Percentiles rank a stretch among this genome's conserved stretches.
phyloP scores from a whole-genome alignment of 1,284 basidiomycete genomes.

The Cystobasidium slooffiae region DNA sequence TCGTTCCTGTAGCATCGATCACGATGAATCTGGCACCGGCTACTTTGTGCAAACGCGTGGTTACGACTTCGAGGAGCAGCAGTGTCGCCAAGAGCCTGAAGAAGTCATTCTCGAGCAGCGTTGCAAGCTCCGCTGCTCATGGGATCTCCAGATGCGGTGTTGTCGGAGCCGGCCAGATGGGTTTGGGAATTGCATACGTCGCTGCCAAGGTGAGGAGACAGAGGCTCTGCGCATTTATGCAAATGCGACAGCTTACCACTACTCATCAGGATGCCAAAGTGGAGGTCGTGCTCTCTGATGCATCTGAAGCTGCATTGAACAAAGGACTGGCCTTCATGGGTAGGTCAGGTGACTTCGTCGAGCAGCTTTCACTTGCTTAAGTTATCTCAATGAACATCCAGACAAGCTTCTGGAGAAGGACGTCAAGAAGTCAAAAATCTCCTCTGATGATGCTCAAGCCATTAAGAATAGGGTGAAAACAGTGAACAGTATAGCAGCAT shows the following conservation, averaged over 20 bases:
- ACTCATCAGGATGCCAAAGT: conserved; percentile 64
- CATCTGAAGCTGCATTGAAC: conserved; percentile 67
- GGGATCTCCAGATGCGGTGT: conserved; percentile 45
- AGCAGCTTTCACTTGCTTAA: background rate
- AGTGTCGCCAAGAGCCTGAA: background rate
- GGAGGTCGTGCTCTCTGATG: conserved; percentile 74
- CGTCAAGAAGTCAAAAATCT: conserved; percentile 78
- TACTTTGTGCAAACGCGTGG: conserved; percentile 1
- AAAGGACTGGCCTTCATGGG: conserved; percentile 73
- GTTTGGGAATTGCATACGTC: conserved; percentile 78
- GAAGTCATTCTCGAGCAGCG: background rate
- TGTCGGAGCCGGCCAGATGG: conserved; percentile 81
- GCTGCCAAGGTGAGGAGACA: conserved; percentile 66
- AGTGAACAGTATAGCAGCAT: conserved; percentile 61
- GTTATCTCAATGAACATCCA: conserved; percentile 4
- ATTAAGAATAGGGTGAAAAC: conserved; percentile 69
- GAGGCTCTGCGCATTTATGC: background rate
- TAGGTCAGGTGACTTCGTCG: conserved; percentile 2
- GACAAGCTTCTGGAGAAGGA: conserved; percentile 84
- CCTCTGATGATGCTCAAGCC: conserved; percentile 69
- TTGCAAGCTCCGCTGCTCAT: conserved; percentile 18
- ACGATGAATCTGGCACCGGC: conserved; percentile 23
- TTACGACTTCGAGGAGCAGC: background rate
- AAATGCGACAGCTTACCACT: conserved; percentile 40
- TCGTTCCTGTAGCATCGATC: background rate